Percentiles rank a stretch among this genome's conserved stretches.
Evolutionary conservation across 768 basidiomycete species (phyloP).

Genomic region (Calocybe indica): DNA sequence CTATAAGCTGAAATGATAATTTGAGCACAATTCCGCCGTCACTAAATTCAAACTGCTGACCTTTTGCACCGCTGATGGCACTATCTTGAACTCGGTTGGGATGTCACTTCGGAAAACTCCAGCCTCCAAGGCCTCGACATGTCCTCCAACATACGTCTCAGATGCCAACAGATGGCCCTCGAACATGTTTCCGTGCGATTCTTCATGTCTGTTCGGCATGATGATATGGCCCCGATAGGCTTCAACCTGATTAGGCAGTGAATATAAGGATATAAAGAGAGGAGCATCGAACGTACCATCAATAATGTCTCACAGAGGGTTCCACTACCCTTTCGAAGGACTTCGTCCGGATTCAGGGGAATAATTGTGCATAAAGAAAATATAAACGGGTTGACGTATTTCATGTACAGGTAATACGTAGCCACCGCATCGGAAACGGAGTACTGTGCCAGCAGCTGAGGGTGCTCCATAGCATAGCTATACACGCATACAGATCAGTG

Average conservation of each 20-base stretch:
- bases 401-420: constrained; percentile 99
- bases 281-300: constrained; percentile 63
- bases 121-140: constrained; percentile 97
- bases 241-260: constrained; percentile 64
- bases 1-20: constrained; percentile 60
- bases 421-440: constrained; percentile 99
- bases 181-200: constrained; percentile 85
- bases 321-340: constrained; percentile 91
- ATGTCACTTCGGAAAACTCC: constrained; percentile 98
- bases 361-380: constrained; percentile 99
- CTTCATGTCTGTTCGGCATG: constrained; percentile 98
- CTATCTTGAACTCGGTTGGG: constrained; percentile 89
- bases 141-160: constrained; percentile 98
- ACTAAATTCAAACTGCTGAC: constrained; percentile 28
- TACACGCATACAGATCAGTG: constrained; percentile 1
- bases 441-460: constrained; percentile 91
- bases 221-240: constrained; percentile 89
- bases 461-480: constrained; percentile 95
- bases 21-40: constrained; percentile 1
- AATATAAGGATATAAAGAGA: constrained; percentile 1
- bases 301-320: constrained; percentile 96
- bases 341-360: constrained; percentile 93
- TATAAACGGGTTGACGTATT: constrained; percentile 99
- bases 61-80: constrained; percentile 79
- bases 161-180: constrained; percentile 96